phyloP scores from a whole-genome alignment of 345 rosid species.

The Cardamine occulta region DNA sequence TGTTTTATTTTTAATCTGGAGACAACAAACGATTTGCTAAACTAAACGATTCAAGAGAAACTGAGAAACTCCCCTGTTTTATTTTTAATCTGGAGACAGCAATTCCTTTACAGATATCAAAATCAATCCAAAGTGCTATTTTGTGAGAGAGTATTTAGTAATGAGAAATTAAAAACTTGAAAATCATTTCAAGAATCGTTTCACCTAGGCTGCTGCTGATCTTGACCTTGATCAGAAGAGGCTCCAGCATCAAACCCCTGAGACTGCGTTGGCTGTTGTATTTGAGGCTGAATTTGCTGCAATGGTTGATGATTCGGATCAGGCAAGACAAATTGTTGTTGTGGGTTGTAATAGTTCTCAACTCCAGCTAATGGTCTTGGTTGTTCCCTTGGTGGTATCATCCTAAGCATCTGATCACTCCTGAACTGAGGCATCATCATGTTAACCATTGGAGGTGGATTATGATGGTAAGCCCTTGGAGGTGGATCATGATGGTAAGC shows the following conservation, averaged over 20 bases:
- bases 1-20: not conserved
- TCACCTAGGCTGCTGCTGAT: not conserved
- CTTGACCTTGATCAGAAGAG: not conserved
- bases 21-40: not conserved
- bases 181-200: not conserved
- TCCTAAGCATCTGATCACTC: not conserved
- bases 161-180: not conserved
- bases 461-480: no score
- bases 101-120: not conserved
- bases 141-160: not conserved
- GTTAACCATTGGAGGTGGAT: not conserved
- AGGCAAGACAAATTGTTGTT: not conserved
- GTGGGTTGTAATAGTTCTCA: not conserved
- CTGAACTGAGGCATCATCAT: not conserved
- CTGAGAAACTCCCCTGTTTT: no score
- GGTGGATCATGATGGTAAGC: no score
- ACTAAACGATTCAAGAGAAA: not conserved
- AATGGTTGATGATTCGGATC: not conserved
- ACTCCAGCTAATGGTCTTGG: not conserved
- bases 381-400: not conserved
- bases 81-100: no score
- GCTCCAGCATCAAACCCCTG: conserved; percentile 2
- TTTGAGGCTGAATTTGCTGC: not conserved
- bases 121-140: not conserved
- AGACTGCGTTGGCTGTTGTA: not conserved